These are phyloP conservation scores for Sporisorium scitamineum DNA, from an alignment of 1,284 basidiomycete genomes.

Conservation along the genomic window DNA sequence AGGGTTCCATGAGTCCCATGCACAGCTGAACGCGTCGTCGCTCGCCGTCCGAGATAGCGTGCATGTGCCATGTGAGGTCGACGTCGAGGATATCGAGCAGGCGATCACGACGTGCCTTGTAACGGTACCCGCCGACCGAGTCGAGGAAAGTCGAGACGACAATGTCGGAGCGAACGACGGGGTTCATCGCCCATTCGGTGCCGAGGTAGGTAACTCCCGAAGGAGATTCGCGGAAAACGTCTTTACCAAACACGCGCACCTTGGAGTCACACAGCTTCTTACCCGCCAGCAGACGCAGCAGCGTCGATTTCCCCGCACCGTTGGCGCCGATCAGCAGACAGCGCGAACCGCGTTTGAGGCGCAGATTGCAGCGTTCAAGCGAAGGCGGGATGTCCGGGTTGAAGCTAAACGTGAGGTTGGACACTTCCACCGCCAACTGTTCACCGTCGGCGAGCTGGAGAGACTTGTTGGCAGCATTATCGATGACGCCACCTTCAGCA, in stretches of 20 bases:
- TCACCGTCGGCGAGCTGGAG: constrained; percentile 32
- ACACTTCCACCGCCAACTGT: constrained; percentile 59
- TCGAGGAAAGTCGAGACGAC: constrained; percentile 76
- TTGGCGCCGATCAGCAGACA: constrained; percentile 68
- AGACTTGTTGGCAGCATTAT: constrained; percentile 36
- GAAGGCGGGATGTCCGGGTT: constrained; percentile 49
- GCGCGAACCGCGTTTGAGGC: constrained; percentile 58
- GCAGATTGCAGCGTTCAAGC: constrained; percentile 59
- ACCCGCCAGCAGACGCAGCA: constrained; percentile 92
- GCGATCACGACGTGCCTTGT: constrained; percentile 86
- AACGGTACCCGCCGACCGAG: constrained; percentile 92
- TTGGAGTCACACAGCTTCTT: constrained; percentile 73
- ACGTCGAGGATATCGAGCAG: constrained; percentile 93
- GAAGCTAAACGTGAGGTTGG: constrained; percentile 63
- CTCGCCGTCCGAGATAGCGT: constrained; percentile 94
- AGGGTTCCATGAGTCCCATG: constrained; percentile 95
- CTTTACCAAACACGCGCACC: constrained; percentile 64
- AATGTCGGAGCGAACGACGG: constrained; percentile 80
- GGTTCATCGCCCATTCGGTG: constrained; percentile 86
- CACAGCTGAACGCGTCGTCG: constrained; percentile 91
- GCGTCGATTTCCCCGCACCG: constrained; percentile 91
- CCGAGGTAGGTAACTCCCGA: constrained; percentile 80
- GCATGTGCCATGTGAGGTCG: constrained; percentile 82
- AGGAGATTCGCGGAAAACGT: constrained; percentile 66
- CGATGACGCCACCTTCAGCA: constrained; percentile 30